These are phyloP conservation scores for Coemansia nantahalensis DNA, from an alignment of 192 early-diverging fungal species.

Conservation along the genomic window DNA sequence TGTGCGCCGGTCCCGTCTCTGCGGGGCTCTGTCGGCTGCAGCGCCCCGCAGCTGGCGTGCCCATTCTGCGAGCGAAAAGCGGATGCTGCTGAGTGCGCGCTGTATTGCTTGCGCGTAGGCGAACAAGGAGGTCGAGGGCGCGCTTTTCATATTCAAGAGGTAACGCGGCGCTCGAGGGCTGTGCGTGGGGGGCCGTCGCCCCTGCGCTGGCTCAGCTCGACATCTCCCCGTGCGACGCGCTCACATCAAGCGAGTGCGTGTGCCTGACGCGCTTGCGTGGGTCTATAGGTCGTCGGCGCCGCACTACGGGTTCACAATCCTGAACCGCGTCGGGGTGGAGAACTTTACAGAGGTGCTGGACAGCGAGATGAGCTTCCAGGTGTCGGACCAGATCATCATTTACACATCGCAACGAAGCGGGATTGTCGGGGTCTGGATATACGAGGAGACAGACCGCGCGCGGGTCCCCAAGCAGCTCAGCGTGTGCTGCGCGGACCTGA, in stretches of 20 bases:
- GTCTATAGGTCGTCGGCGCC: conserved; percentile 44
- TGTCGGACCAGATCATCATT: conserved; percentile 84
- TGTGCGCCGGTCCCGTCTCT: too few relatives aligned
- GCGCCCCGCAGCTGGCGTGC: too few relatives aligned
- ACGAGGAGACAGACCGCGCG: conserved; percentile 40
- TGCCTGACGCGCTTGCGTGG: neutral
- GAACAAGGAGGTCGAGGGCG: conserved; percentile 88
- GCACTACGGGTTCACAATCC: conserved; percentile 76
- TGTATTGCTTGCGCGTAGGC: conserved; percentile 55
- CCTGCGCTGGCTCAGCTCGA: too few relatives aligned
- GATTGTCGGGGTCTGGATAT: conserved; percentile 49
- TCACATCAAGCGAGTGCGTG: too few relatives aligned
- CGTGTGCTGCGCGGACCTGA: conserved; percentile 31
- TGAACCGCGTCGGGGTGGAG: conserved; percentile 84
- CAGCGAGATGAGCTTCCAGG: conserved; percentile 72
- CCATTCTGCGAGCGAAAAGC: too few relatives aligned
- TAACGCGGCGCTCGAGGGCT: too few relatives aligned
- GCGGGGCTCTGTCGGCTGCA: too few relatives aligned
- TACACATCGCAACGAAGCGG: conserved; percentile 55
- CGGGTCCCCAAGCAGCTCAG: conserved; percentile 44
- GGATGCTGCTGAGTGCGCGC: neutral
- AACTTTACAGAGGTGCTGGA: conserved; percentile 71
- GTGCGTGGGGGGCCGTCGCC: too few relatives aligned
- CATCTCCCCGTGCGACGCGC: too few relatives aligned
- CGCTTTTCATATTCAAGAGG: conserved; percentile 84